These are phyloP conservation scores for Pseudomassariella vexata DNA, from an alignment of 2,329 filamentous ascomycete species.

Conservation along the genomic window DNA sequence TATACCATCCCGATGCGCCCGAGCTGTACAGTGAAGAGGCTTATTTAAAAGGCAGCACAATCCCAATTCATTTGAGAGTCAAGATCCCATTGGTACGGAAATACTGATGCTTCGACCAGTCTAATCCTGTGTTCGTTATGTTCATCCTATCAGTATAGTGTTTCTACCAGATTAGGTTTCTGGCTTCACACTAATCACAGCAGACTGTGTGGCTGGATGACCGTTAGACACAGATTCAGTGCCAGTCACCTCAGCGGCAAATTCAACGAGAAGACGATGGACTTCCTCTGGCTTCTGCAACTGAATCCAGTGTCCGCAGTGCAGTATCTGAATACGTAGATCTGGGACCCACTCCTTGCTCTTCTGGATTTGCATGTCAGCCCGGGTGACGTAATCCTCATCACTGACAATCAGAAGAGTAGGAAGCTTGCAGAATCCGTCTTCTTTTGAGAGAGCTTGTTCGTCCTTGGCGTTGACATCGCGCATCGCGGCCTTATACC, in stretches of 20 bases:
- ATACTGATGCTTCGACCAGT: too few species aligned
- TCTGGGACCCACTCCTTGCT: slow-evolving; percentile 5
- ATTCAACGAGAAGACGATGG: slow-evolving; percentile 1
- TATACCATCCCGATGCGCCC: too few species aligned
- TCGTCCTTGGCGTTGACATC: slow-evolving; percentile 7
- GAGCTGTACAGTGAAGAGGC: too few species aligned
- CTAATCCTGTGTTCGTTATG: too few species aligned
- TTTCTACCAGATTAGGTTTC: too few species aligned
- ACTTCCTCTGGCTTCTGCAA: slow-evolving; percentile 1
- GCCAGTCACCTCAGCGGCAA: slow-evolving; percentile 3
- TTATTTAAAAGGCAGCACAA: too few species aligned
- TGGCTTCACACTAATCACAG: too few species aligned
- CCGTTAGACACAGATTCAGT: too few species aligned
- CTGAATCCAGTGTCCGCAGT: slow-evolving; percentile 5
- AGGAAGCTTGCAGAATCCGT: slow-evolving; percentile 4
- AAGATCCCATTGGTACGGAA: too few species aligned
- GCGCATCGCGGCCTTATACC: slow-evolving; percentile 7
- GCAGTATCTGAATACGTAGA: slow-evolving; percentile 4
- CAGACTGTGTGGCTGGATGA: too few species aligned
- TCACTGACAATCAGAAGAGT: slow-evolving; percentile 7
- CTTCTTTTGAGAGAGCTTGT: slow-evolving; percentile 2
- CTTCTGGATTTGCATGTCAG: slow-evolving; percentile 6
- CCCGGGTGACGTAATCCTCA: slow-evolving; percentile 7
- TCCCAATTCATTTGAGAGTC: too few species aligned
- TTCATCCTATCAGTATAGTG: too few species aligned